Conservation (phyloP, 768 basidiomycete species). For the Rhodotorula paludigena region DNA sequence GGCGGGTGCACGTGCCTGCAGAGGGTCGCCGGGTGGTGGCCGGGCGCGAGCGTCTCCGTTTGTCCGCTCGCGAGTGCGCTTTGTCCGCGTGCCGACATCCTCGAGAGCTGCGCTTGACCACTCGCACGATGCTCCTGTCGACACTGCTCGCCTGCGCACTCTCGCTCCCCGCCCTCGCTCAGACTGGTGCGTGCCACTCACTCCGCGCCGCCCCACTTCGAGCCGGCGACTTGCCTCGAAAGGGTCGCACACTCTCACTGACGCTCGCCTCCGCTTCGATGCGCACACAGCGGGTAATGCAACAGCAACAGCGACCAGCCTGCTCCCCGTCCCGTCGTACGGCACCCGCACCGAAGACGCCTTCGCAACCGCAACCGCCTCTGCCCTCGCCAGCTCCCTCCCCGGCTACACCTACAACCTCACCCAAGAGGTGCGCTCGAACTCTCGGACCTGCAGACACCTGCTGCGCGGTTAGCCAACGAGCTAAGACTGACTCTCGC, state of each 20-base stretch:
- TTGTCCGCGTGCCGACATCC: neutral
- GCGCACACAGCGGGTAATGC: neutral
- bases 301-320: neutral
- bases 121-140: too few relatives aligned
- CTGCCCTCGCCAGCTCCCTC: neutral
- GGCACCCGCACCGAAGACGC: neutral
- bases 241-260: too few relatives aligned
- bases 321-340: conserved; percentile 5
- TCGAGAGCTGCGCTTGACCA: neutral
- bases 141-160: too few relatives aligned
- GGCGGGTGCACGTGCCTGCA: too few relatives aligned
- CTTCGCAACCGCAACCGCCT: neutral
- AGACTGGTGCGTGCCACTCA: conserved; percentile 2
- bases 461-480: neutral
- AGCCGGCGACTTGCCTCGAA: too few relatives aligned
- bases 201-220: too few relatives aligned
- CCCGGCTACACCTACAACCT: conserved; percentile 26
- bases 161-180: neutral
- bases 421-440: conserved; percentile 16
- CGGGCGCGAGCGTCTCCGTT: too few relatives aligned
- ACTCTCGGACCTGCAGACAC: neutral
- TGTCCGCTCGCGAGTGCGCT: neutral
- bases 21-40: too few relatives aligned
- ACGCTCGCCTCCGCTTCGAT: neutral
- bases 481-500: too few relatives aligned